phyloP scores from a whole-genome alignment of 2,329 filamentous ascomycete genomes.

The Acarospora socialis region DNA sequence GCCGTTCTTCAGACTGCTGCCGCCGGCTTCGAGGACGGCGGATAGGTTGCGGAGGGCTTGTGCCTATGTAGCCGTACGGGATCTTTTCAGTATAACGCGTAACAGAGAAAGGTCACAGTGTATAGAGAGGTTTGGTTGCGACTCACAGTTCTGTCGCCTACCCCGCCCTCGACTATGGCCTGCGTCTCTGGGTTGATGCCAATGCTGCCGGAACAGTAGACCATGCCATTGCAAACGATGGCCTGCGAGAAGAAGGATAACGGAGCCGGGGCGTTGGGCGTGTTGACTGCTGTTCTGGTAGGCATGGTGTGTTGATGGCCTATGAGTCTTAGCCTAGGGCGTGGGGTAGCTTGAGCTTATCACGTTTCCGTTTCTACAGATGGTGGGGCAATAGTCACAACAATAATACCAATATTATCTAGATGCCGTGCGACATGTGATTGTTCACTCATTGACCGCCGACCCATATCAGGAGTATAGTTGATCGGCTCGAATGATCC shows the following conservation, averaged over 20 bases:
- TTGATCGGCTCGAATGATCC: too few relatives aligned
- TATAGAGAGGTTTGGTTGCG: too few relatives aligned
- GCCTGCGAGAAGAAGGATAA: slow-evolving; percentile 47
- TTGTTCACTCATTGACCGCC: too few relatives aligned
- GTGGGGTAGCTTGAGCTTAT: too few relatives aligned
- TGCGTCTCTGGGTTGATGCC: slow-evolving; percentile 42
- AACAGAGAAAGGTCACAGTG: slow-evolving; percentile 1
- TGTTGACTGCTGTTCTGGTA: slow-evolving; percentile 28
- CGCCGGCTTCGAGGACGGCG: slow-evolving; percentile 45
- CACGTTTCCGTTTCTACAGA: too few relatives aligned
- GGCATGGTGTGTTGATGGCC: too few relatives aligned
- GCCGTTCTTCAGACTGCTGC: slow-evolving; percentile 35
- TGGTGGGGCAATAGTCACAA: too few relatives aligned
- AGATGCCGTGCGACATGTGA: too few relatives aligned
- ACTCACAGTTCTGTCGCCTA: slow-evolving; percentile 40
- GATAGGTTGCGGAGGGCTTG: slow-evolving; percentile 46
- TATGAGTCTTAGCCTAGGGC: too few relatives aligned
- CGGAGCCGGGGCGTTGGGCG: slow-evolving; percentile 36
- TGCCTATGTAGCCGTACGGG: too few relatives aligned
- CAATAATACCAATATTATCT: too few relatives aligned
- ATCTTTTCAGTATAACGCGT: slow-evolving; percentile 7
- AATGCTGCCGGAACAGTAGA: slow-evolving; percentile 56
- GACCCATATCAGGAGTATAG: too few relatives aligned
- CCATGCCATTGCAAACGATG: slow-evolving; percentile 47
- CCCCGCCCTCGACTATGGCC: slow-evolving; percentile 41